Percentiles rank a stretch among this genome's conserved stretches.
These are phyloP conservation scores for Verticillium tricorpus DNA, from an alignment of 2,329 filamentous ascomycete species.

Conservation along the genomic window DNA sequence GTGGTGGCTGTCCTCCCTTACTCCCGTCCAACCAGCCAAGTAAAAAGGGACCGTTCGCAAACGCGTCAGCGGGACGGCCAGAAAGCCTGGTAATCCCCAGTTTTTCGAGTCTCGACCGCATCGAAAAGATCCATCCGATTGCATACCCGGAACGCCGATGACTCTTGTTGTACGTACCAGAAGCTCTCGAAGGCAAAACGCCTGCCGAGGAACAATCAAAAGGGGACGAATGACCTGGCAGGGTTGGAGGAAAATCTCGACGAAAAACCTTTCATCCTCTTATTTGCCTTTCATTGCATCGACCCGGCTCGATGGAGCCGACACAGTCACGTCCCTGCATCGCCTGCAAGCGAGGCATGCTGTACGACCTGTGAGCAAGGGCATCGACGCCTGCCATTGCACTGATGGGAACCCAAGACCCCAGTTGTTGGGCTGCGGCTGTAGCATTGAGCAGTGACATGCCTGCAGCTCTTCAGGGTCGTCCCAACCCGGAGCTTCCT, in stretches of 20 bases:
- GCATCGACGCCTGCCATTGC: neutral
- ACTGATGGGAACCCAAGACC: neutral
- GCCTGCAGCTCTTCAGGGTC: neutral
- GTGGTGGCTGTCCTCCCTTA: neutral
- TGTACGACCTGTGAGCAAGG: neutral
- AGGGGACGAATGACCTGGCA: neutral
- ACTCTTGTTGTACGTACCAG: neutral
- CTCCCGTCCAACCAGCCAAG: neutral
- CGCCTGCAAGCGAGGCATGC: neutral
- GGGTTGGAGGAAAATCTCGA: neutral
- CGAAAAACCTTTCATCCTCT: neutral
- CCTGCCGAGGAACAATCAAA: neutral
- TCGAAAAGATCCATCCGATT: neutral
- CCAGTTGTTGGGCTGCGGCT: neutral
- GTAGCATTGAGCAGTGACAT: neutral
- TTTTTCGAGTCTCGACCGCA: neutral
- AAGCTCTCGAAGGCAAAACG: neutral
- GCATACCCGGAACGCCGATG: neutral
- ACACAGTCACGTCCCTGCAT: neutral
- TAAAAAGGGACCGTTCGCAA: neutral
- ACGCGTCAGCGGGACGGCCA: neutral
- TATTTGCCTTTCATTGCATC: neutral
- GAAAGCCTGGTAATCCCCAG: neutral
- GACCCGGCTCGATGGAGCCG: neutral
- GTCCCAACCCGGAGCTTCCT: neutral